phyloP scores from a whole-genome alignment of 1,284 basidiomycete species.

The Ustilago shanxiensis region DNA sequence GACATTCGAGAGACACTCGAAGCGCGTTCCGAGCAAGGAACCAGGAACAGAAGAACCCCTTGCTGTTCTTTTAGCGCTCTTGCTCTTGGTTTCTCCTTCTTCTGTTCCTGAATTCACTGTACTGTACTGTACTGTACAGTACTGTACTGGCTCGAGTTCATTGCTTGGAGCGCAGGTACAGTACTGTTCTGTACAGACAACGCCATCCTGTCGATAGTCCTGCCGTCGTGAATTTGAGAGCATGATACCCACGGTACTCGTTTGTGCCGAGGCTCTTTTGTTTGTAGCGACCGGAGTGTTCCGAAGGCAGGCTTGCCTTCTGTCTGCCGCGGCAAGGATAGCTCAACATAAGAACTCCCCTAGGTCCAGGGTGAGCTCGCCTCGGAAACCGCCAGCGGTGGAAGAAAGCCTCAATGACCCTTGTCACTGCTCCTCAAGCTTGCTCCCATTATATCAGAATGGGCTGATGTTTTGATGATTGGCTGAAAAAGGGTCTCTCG shows the following conservation, averaged over 20 bases:
- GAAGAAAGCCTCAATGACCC: neutral
- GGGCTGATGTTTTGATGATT: neutral
- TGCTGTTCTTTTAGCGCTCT: conserved; percentile 6
- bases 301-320: neutral
- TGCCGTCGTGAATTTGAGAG: too few species aligned
- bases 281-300: conserved; percentile 6
- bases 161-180: too few species aligned
- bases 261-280: neutral
- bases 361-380: too few species aligned
- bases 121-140: too few species aligned
- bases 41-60: conserved; percentile 19
- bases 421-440: too few species aligned
- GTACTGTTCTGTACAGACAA: too few species aligned
- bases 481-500: neutral
- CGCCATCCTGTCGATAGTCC: too few species aligned
- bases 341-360: too few species aligned
- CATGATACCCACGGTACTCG: conserved; percentile 2
- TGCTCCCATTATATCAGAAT: neutral
- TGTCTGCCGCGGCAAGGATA: conserved; percentile 1
- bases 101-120: neutral
- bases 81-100: neutral
- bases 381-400: neutral
- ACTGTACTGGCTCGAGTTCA: too few species aligned
- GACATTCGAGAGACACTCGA: neutral
- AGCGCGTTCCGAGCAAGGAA: conserved; percentile 10